Evolutionary conservation across 2,329 filamentous ascomycete genomes (phyloP).

Genomic region (Hymenoscyphus occultus): DNA sequence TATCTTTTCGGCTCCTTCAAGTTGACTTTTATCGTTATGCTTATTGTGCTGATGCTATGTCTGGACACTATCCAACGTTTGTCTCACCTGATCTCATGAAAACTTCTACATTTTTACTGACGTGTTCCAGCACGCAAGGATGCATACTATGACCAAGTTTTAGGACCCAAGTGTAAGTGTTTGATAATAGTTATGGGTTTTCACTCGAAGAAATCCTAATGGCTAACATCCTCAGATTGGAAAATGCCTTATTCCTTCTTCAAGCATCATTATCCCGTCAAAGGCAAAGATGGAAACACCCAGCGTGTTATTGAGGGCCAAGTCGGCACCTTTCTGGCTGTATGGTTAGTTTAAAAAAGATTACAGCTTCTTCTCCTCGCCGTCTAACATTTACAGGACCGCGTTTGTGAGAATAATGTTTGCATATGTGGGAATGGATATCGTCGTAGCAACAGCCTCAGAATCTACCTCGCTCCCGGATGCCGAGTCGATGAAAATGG

Average conservation of each 20-base stretch:
- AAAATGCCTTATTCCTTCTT: constrained; percentile 41
- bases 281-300: constrained; percentile 33
- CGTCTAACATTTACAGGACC: constrained; percentile 31
- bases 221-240: constrained; percentile 31
- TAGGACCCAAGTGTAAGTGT: constrained; percentile 39
- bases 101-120: background rate
- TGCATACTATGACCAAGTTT: constrained; percentile 39
- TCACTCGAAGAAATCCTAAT: background rate
- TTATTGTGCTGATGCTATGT: constrained; percentile 41
- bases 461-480: constrained; percentile 38
- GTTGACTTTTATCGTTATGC: constrained; percentile 38
- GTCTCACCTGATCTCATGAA: constrained; percentile 14
- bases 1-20: constrained; percentile 41
- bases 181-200: background rate
- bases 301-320: constrained; percentile 36
- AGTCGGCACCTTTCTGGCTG: constrained; percentile 39
- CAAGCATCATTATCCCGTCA: constrained; percentile 36
- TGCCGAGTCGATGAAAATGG: constrained; percentile 43
- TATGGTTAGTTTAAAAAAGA: constrained; percentile 36
- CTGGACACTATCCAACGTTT: constrained; percentile 39
- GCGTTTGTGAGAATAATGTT: constrained; percentile 40
- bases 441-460: constrained; percentile 40
- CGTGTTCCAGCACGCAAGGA: constrained; percentile 33
- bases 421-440: constrained; percentile 41
- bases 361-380: background rate